These are phyloP conservation scores for Fusarium protoensiforme DNA, from an alignment of 2,329 filamentous ascomycete genomes.

Conservation along the genomic window DNA sequence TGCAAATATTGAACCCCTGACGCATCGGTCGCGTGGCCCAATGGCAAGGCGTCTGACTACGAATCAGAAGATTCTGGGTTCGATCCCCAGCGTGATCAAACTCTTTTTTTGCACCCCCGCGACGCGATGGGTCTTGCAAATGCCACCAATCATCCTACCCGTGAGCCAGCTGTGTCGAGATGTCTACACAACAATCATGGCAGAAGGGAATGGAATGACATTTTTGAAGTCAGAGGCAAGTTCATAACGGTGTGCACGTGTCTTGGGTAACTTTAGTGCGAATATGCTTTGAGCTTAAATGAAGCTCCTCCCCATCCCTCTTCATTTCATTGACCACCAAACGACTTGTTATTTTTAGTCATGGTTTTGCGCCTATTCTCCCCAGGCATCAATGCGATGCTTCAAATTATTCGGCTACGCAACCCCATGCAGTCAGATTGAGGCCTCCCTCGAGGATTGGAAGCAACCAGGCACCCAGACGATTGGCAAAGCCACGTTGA, in stretches of 20 bases:
- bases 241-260: not conserved
- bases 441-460: not conserved
- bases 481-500: not conserved
- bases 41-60: slow-evolving; percentile 50
- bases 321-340: not conserved
- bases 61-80: slow-evolving; percentile 49
- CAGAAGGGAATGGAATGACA: no score
- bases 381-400: no score
- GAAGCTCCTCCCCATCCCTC: not conserved
- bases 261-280: not conserved
- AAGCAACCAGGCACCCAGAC: not conserved
- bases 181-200: not conserved
- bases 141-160: not conserved
- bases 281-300: not conserved
- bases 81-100: slow-evolving; percentile 42
- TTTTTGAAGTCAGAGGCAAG: not conserved
- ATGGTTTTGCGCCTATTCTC: not conserved
- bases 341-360: not conserved
- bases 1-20: not conserved
- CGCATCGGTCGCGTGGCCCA: slow-evolving; percentile 40
- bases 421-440: not conserved
- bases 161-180: not conserved
- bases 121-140: not conserved
- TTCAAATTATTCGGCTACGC: not conserved
- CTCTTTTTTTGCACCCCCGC: not conserved